A percentile compares a stretch with the other conserved stretches of the same genome.
Evolutionary conservation across 2,329 filamentous ascomycete genomes (phyloP).

Genomic region (Aspergillus hortae): DNA sequence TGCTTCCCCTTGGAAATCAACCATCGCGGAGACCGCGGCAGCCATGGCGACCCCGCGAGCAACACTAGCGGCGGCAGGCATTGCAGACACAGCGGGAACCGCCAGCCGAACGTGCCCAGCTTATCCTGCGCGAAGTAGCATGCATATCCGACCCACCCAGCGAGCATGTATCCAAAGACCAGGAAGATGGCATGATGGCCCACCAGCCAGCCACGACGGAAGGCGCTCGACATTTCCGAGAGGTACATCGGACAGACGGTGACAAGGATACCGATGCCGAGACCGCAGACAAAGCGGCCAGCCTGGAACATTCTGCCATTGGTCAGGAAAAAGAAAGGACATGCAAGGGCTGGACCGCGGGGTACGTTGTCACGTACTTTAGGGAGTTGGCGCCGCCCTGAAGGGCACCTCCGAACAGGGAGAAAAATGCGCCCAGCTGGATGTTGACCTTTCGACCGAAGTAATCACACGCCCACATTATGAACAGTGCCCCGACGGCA

Average conservation of each 20-base stretch:
- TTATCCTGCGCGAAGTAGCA: slow-evolving; percentile 40
- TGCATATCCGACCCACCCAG: slow-evolving; percentile 44
- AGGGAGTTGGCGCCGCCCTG: slow-evolving; percentile 46
- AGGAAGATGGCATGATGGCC: slow-evolving; percentile 47
- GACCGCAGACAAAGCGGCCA: slow-evolving; percentile 42
- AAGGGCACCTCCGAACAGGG: slow-evolving; percentile 46
- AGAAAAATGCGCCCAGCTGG: slow-evolving; percentile 44
- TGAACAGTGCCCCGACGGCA: slow-evolving; percentile 46
- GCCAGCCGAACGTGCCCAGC: slow-evolving; percentile 42
- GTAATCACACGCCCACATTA: slow-evolving; percentile 49
- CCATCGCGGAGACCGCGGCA: slow-evolving; percentile 50
- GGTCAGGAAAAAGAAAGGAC: too few species aligned
- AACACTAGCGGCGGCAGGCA: slow-evolving; percentile 40
- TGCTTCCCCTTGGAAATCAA: slow-evolving; percentile 45
- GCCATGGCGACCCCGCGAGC: slow-evolving; percentile 39
- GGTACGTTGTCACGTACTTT: slow-evolving; percentile 25
- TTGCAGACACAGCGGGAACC: slow-evolving; percentile 44
- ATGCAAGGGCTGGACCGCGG: not conserved
- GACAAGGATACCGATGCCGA: slow-evolving; percentile 42
- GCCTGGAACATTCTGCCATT: slow-evolving; percentile 42
- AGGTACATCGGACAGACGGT: slow-evolving; percentile 47
- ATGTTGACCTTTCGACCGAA: slow-evolving; percentile 47
- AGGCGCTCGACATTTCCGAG: slow-evolving; percentile 41
- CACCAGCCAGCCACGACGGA: slow-evolving; percentile 44
- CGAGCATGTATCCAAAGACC: slow-evolving; percentile 47